These are phyloP conservation scores for Coprinopsis sp. DNA, from an alignment of 768 basidiomycete genomes.

Conservation along the genomic window DNA sequence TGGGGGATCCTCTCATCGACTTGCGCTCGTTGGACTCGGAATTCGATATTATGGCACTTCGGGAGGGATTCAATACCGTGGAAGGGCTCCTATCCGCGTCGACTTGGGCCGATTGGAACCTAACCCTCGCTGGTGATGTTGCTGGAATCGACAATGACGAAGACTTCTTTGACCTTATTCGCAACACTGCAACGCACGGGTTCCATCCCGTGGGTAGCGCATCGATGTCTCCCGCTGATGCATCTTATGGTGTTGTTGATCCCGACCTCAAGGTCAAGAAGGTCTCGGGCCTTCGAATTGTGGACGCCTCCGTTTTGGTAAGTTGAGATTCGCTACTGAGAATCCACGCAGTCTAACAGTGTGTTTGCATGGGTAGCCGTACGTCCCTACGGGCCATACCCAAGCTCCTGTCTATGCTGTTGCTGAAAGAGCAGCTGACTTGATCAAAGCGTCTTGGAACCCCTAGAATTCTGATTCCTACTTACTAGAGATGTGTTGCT, in stretches of 20 bases:
- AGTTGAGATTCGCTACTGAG: not conserved
- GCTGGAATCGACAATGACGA: slow-evolving; percentile 4
- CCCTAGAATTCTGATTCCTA: too few species aligned
- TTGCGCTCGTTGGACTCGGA: slow-evolving; percentile 5
- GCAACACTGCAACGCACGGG: not conserved
- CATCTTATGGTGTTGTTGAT: slow-evolving; percentile 10
- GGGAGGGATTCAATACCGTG: slow-evolving; percentile 2
- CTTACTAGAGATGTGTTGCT: too few species aligned
- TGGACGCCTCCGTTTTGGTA: slow-evolving; percentile 13
- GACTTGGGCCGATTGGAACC: slow-evolving; percentile 6
- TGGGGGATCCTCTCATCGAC: slow-evolving; percentile 11
- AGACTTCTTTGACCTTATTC: slow-evolving; percentile 6
- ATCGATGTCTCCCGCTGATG: slow-evolving; percentile 11
- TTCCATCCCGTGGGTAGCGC: slow-evolving; percentile 8
- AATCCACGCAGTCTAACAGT: not conserved
- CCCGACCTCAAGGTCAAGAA: slow-evolving; percentile 13
- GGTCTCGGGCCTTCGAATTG: slow-evolving; percentile 9
- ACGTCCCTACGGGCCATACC: slow-evolving; percentile 3
- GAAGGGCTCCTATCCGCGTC: slow-evolving; percentile 5
- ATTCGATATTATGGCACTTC: slow-evolving; percentile 1
- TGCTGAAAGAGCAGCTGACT: too few species aligned
- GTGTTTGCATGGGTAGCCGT: slow-evolving; percentile 1
- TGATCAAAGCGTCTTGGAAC: too few species aligned
- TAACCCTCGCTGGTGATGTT: not conserved
- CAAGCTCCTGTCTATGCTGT: slow-evolving; percentile 11